phyloP scores from a whole-genome alignment of 2,329 filamentous ascomycete genomes.

The Calonectria hawksworthii region DNA sequence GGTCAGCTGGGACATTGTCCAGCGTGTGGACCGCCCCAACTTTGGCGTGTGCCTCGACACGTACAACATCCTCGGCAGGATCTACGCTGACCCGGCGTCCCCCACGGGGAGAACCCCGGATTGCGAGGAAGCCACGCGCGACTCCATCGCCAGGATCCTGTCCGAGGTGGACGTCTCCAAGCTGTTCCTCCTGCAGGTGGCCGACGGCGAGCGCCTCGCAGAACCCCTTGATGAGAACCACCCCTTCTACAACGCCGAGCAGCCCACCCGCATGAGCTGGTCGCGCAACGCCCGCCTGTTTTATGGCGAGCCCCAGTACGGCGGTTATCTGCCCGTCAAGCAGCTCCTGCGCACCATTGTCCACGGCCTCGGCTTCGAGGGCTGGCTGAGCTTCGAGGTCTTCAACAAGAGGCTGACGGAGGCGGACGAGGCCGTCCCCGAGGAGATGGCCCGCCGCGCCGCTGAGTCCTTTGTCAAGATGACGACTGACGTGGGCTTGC shows the following conservation, averaged over 20 bases:
- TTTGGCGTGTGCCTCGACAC: conserved; percentile 85
- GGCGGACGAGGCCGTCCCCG: conserved; percentile 73
- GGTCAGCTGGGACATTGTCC: conserved; percentile 76
- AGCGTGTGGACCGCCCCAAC: conserved; percentile 75
- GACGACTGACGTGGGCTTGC: conserved; percentile 53
- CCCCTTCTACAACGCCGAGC: conserved; percentile 50
- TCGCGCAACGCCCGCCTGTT: conserved; percentile 77
- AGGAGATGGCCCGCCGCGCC: conserved; percentile 68
- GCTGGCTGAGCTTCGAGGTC: conserved; percentile 80
- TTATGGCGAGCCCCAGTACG: conserved; percentile 67
- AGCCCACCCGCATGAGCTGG: conserved; percentile 78
- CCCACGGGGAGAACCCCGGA: conserved; percentile 64
- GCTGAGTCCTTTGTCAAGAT: conserved; percentile 66
- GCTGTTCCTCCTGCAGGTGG: conserved; percentile 83
- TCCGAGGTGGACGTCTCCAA: conserved; percentile 71
- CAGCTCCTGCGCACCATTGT: conserved; percentile 74
- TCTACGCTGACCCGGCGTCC: conserved; percentile 77
- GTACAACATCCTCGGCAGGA: conserved; percentile 80
- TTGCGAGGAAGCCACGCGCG: conserved; percentile 67
- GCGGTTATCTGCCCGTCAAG: conserved; percentile 77
- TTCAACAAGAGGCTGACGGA: conserved; percentile 62
- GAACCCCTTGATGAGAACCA: conserved; percentile 69
- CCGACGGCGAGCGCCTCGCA: conserved; percentile 76
- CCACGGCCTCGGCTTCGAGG: conserved; percentile 74
- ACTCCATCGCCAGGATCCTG: conserved; percentile 69